Evolutionary conservation across 1,284 basidiomycete species (phyloP).

Genomic region (Sporisorium graminicola): DNA sequence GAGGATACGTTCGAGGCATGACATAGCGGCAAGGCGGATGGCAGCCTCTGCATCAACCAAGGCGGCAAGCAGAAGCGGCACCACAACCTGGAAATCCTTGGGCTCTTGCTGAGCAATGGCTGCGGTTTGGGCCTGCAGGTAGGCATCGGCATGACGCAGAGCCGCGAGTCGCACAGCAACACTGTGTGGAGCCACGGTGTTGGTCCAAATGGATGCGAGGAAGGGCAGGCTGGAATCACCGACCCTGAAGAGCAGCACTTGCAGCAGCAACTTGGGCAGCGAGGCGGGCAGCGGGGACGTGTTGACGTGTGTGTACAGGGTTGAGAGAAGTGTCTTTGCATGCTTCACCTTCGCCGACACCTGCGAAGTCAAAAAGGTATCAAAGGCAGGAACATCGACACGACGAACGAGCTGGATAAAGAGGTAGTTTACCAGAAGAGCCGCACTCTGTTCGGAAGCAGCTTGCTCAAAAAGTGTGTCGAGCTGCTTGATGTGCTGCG

Average conservation of each 20-base stretch:
- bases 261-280: constrained; percentile 36
- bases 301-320: constrained; percentile 47
- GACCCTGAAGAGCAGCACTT: constrained; percentile 77
- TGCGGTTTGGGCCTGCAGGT: constrained; percentile 72
- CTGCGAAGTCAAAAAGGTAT: constrained; percentile 32
- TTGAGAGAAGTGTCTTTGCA: constrained; percentile 26
- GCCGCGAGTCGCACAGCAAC: constrained; percentile 77
- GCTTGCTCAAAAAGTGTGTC: constrained; percentile 17
- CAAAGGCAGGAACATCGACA: constrained; percentile 25
- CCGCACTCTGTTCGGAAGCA: constrained; percentile 33
- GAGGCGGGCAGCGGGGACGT: constrained; percentile 19
- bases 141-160: constrained; percentile 80
- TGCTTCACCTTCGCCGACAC: constrained; percentile 22
- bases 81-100: constrained; percentile 83
- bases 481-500: constrained; percentile 28
- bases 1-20: constrained; percentile 75
- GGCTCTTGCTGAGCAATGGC: constrained; percentile 17
- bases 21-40: constrained; percentile 77
- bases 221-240: constrained; percentile 83
- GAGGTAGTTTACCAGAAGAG: constrained; percentile 22
- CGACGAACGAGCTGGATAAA: constrained; percentile 41
- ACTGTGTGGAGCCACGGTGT: constrained; percentile 51
- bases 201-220: constrained; percentile 79
- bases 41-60: constrained; percentile 74
- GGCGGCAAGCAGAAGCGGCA: constrained; percentile 82